A percentile compares a stretch with the other conserved stretches of the same genome.
phyloP scores from a whole-genome alignment of 805 yeast genomes.

The Yamadazyma ubonensis region DNA sequence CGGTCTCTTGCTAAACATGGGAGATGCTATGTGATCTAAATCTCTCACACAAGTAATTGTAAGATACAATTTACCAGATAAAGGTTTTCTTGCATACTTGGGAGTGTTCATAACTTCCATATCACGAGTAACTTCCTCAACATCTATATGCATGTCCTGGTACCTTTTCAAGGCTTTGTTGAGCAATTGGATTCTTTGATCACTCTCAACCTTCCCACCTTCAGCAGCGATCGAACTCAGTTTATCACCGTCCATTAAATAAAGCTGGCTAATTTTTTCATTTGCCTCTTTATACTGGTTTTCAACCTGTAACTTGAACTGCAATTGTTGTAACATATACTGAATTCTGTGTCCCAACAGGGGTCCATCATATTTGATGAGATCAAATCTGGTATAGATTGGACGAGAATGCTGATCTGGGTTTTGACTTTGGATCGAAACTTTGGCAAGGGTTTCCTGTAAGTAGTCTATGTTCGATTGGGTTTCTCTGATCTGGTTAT shows the following conservation, averaged over 20 bases:
- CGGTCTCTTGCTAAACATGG: constrained; percentile 72
- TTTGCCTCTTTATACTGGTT: constrained; percentile 91
- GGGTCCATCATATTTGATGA: constrained; percentile 90
- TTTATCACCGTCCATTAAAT: constrained; percentile 88
- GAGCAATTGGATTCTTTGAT: constrained; percentile 79
- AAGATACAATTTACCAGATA: constrained; percentile 75
- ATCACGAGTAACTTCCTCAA: constrained; percentile 65
- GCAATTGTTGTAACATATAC: constrained; percentile 91
- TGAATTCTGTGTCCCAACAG: constrained; percentile 92
- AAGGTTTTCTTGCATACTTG: constrained; percentile 74
- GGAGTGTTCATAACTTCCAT: constrained; percentile 67
- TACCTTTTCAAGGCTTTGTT: constrained; percentile 83
- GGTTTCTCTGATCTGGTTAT: constrained; percentile 86
- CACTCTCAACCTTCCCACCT: constrained; percentile 80
- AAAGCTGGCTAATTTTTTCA: constrained; percentile 81
- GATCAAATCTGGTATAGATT: constrained; percentile 68
- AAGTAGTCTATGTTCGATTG: constrained; percentile 87
- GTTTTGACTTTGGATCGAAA: constrained; percentile 32
- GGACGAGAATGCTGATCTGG: constrained; percentile 35
- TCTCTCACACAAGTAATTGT: constrained; percentile 78
- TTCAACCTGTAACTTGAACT: constrained; percentile 91
- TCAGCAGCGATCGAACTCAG: constrained; percentile 84
- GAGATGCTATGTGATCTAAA: constrained; percentile 89
- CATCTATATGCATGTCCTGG: constrained; percentile 79
- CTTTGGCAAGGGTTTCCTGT: constrained; percentile 68